Conservation (phyloP, 257 asterid species). For the Echites panduratus region DNA sequence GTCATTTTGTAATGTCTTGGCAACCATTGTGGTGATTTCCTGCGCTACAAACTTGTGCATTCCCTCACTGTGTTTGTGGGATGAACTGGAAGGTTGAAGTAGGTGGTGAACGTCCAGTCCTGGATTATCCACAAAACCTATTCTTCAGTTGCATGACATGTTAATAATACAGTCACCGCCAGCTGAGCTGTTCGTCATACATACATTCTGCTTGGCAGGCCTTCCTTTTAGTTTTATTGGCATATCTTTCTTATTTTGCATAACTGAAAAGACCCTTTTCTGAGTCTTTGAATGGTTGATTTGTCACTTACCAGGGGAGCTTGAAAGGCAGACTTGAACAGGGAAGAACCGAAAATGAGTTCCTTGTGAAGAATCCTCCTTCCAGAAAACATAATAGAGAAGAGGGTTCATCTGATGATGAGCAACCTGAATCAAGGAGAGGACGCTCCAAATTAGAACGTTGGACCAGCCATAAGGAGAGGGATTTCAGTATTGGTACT, state of each 20-base stretch:
- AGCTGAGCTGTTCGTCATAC: background rate
- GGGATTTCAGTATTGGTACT: constrained; percentile 40
- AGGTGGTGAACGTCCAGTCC: background rate
- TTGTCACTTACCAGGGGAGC: constrained; percentile 41
- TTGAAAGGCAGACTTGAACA: constrained; percentile 43
- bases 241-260: background rate
- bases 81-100: background rate
- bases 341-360: constrained; percentile 38
- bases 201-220: background rate
- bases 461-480: constrained; percentile 88
- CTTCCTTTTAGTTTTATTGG: background rate
- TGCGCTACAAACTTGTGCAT: background rate
- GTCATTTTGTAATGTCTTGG: background rate
- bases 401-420: constrained; percentile 66
- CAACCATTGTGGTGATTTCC: background rate
- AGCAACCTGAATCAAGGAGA: constrained; percentile 43
- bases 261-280: background rate
- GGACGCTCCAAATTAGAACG: constrained; percentile 91
- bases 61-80: background rate
- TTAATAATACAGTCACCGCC: background rate
- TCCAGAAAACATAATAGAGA: constrained; percentile 42
- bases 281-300: background rate
- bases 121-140: background rate
- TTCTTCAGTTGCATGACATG: constrained; percentile 2
- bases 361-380: constrained; percentile 34